Conservation (phyloP, 2,329 filamentous ascomycete species). For the Epichloe sp. region DNA sequence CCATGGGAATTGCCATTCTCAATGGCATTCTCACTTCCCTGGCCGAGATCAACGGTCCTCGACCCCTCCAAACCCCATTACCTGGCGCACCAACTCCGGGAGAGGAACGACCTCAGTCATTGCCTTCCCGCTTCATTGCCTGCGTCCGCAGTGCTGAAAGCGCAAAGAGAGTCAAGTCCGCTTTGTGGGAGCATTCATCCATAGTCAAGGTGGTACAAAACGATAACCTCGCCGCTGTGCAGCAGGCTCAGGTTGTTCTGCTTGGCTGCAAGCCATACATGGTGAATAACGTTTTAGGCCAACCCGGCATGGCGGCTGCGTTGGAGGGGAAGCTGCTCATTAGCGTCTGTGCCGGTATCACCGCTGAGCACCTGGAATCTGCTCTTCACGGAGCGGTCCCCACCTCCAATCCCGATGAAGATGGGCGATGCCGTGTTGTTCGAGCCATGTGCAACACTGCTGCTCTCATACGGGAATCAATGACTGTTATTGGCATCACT, state of each 20-base stretch:
- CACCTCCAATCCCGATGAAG: conserved; percentile 29
- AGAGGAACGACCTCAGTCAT: conserved; percentile 38
- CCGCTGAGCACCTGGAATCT: conserved; percentile 52
- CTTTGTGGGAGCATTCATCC: conserved; percentile 49
- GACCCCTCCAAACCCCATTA: conserved; percentile 29
- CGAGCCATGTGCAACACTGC: conserved; percentile 80
- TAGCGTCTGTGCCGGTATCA: conserved; percentile 68
- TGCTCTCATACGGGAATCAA: conserved; percentile 62
- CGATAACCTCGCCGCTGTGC: conserved; percentile 55
- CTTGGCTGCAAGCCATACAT: conserved; percentile 73
- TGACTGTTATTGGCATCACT: conserved; percentile 63
- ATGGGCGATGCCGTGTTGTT: conserved; percentile 50
- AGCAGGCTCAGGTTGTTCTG: conserved; percentile 59
- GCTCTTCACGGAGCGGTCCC: conserved; percentile 46
- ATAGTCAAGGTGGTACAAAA: conserved; percentile 55
- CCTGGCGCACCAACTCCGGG: conserved; percentile 30
- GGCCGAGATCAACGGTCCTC: conserved; percentile 33
- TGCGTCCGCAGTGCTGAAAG: conserved; percentile 62
- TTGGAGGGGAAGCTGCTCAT: conserved; percentile 71
- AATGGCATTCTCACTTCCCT: conserved; percentile 66
- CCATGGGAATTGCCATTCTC: conserved; percentile 76
- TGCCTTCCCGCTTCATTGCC: conserved; percentile 67
- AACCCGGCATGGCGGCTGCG: conserved; percentile 56
- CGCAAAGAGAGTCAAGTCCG: conserved; percentile 53
- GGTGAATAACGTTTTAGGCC: conserved; percentile 53